phyloP scores from a whole-genome alignment of 352 stramenopile species.

The Halophytophthora batemanensis region DNA sequence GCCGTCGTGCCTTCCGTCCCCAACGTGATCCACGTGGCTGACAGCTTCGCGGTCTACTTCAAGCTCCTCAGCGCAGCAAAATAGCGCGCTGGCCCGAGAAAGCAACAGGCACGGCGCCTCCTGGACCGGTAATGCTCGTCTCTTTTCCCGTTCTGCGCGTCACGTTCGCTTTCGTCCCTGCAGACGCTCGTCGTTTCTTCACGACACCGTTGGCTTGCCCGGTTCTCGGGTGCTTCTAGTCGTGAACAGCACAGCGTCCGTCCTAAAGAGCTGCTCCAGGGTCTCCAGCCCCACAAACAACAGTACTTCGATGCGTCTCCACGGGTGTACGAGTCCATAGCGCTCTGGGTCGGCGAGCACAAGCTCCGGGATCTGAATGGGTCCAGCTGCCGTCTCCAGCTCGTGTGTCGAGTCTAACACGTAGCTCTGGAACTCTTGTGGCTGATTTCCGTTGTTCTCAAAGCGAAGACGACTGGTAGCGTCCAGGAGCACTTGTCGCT shows the following conservation, averaged over 20 bases:
- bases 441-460: conserved; percentile 1
- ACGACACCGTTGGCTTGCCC: not conserved
- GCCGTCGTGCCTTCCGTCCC: conserved; percentile 21
- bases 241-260: conserved; percentile 37
- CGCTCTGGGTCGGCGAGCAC: conserved; percentile 30
- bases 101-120: no score
- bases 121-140: not conserved
- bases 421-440: conserved; percentile 15
- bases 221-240: conserved; percentile 5
- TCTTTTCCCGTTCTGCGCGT: not conserved
- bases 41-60: conserved; percentile 74
- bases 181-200: not conserved
- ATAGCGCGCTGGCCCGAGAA: not conserved
- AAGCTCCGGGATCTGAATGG: conserved; percentile 37
- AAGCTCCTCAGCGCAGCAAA: conserved; percentile 44
- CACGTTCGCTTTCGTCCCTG: not conserved
- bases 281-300: conserved; percentile 45
- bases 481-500: conserved; percentile 28
- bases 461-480: conserved; percentile 7
- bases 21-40: conserved; percentile 56
- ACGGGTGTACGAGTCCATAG: conserved; percentile 51
- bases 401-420: conserved; percentile 29
- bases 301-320: conserved; percentile 41
- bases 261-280: conserved; percentile 53
- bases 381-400: conserved; percentile 26